Conservation (phyloP, 2,329 filamentous ascomycete genomes). For the Pseudogymnoascus sp. region DNA sequence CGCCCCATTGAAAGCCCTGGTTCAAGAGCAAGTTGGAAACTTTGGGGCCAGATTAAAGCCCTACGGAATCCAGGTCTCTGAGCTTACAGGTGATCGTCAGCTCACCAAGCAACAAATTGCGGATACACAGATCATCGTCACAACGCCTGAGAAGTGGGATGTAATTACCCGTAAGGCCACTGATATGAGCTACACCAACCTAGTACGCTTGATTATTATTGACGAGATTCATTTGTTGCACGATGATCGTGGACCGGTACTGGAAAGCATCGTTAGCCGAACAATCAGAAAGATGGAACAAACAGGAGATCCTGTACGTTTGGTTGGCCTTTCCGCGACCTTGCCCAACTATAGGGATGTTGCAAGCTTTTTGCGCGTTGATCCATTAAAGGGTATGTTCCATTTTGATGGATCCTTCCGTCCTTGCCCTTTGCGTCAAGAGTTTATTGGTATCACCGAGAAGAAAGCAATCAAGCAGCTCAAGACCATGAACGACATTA, state of each 20-base stretch:
- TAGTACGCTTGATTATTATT: constrained; percentile 93
- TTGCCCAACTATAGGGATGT: constrained; percentile 96
- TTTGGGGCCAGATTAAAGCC: constrained; percentile 85
- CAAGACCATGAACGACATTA: constrained; percentile 99
- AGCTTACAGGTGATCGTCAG: constrained; percentile 93
- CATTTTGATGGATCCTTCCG: constrained; percentile 93
- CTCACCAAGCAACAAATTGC: constrained; percentile 98
- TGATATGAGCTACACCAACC: constrained; percentile 90
- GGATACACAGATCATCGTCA: constrained; percentile 96
- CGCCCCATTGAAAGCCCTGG: constrained; percentile 87
- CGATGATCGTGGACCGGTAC: constrained; percentile 90
- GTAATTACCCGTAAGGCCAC: constrained; percentile 97
- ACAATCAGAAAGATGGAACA: constrained; percentile 91
- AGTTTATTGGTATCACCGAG: constrained; percentile 95
- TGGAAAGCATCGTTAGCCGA: constrained; percentile 93
- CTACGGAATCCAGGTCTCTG: constrained; percentile 88
- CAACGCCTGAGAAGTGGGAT: constrained; percentile 98
- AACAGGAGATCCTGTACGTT: constrained; percentile 83
- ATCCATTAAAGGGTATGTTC: constrained; percentile 77
- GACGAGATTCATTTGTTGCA: constrained; percentile 97
- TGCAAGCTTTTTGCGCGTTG: constrained; percentile 86
- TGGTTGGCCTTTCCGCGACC: constrained; percentile 89
- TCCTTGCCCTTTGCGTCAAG: constrained; percentile 89
- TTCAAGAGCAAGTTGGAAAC: constrained; percentile 97
- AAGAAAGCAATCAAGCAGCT: constrained; percentile 98